Evolutionary conservation across 495 filamentous ascomycete genomes (phyloP).

Genomic region (Amphirosellinia nigrospora): DNA sequence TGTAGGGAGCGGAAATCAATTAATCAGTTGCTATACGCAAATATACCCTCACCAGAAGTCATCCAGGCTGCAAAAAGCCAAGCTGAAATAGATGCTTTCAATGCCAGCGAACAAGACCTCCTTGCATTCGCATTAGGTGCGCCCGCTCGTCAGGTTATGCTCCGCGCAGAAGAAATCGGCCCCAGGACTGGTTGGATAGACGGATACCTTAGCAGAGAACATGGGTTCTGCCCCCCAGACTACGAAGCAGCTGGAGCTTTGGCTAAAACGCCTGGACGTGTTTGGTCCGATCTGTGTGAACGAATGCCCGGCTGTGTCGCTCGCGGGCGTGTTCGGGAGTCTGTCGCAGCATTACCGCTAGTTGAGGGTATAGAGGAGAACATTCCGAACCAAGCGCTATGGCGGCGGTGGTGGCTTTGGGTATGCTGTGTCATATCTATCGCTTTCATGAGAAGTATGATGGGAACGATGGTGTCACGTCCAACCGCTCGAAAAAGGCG

Average conservation of each 20-base stretch:
- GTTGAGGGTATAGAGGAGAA: conserved; percentile 54
- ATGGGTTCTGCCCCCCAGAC: conserved; percentile 58
- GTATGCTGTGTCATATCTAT: conserved; percentile 58
- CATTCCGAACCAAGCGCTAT: conserved; percentile 57
- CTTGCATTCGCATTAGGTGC: conserved; percentile 58
- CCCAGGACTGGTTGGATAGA: conserved; percentile 58
- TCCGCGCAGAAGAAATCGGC: conserved; percentile 58
- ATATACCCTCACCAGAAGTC: neutral
- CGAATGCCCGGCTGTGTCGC: conserved; percentile 59
- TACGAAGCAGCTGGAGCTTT: conserved; percentile 55
- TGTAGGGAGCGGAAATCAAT: conserved; percentile 1
- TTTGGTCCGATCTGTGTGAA: conserved; percentile 61
- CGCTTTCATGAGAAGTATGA: conserved; percentile 59
- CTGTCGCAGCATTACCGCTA: conserved; percentile 53
- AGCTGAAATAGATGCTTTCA: conserved; percentile 51
- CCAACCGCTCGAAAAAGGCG: conserved; percentile 40
- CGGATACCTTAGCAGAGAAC: conserved; percentile 57
- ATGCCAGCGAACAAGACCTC: conserved; percentile 52
- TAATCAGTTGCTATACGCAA: conserved; percentile 10
- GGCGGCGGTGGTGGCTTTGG: conserved; percentile 58
- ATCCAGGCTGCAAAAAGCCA: conserved; percentile 41
- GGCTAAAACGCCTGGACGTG: conserved; percentile 53
- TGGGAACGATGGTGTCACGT: conserved; percentile 55
- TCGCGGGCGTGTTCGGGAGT: conserved; percentile 54
- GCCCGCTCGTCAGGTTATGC: conserved; percentile 57